These are phyloP conservation scores for Corylus heterophylla DNA, from an alignment of 306 rosid genomes.

Conservation along the genomic window DNA sequence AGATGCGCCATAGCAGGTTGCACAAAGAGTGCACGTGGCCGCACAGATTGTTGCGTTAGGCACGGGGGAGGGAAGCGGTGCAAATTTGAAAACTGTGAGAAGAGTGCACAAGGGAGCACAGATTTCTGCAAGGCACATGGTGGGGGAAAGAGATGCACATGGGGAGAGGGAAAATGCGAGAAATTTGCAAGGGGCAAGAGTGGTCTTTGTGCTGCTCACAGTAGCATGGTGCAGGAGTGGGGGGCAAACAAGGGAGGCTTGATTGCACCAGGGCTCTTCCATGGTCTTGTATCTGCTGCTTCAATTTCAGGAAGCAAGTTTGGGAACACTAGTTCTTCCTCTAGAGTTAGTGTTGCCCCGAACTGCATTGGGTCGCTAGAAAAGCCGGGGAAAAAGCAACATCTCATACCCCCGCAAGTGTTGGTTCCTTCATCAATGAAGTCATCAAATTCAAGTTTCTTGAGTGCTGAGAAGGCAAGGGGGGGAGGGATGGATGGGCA, in stretches of 20 bases:
- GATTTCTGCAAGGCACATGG: slow-evolving; percentile 99
- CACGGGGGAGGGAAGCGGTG: slow-evolving; percentile 98
- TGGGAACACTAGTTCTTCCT: slow-evolving; percentile 64
- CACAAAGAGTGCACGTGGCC: slow-evolving; percentile 96
- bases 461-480: slow-evolving; percentile 44
- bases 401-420: slow-evolving; percentile 76
- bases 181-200: slow-evolving; percentile 95
- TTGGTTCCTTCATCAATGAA: slow-evolving; percentile 81
- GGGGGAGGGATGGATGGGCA: slow-evolving; percentile 40
- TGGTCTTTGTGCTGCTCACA: slow-evolving; percentile 95
- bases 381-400: slow-evolving; percentile 45
- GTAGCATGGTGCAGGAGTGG: slow-evolving; percentile 66
- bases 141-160: slow-evolving; percentile 89
- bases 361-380: slow-evolving; percentile 64
- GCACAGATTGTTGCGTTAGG: slow-evolving; percentile 92
- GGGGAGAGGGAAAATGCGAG: slow-evolving; percentile 93
- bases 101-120: slow-evolving; percentile 99
- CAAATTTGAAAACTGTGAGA: slow-evolving; percentile 71
- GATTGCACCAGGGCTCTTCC: slow-evolving; percentile 84
- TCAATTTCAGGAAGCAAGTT: slow-evolving; percentile 63
- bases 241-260: slow-evolving; percentile 59
- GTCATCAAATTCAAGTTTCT: slow-evolving; percentile 50
- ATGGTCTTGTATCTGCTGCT: slow-evolving; percentile 68
- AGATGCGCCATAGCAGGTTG: slow-evolving; percentile 87
- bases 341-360: slow-evolving; percentile 62